Base-by-base conservation (phyloP, 2,329 filamentous ascomycete species). In the Arthrobotrys iridis region DNA sequence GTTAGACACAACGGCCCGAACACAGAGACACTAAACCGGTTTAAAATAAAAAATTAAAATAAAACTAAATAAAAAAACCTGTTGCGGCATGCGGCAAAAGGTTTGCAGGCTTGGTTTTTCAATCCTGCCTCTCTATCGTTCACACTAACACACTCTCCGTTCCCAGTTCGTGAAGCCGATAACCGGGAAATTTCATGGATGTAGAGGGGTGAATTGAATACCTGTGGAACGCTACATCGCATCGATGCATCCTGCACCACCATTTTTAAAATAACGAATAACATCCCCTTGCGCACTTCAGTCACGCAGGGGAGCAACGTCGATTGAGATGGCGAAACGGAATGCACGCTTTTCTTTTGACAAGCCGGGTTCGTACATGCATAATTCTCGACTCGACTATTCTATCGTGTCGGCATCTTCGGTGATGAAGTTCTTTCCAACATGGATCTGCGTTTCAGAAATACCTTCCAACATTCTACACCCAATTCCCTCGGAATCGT, bases 131-230 rank as follows among this genome's bases (percentile, higher is more conserved):
- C 13, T 33, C n/a, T n/a, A n/a, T n/a, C n/a, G n/a, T n/a, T n/a
- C n/a, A n/a, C n/a, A n/a, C n/a, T n/a, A n/a, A n/a, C n/a, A n/a
- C n/a, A n/a, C n/a, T n/a, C 28, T 10, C 28, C 28, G 4, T 35
- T n/a, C n/a, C 15, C 11, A 30, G n/a, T 28, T 11, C 11, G 28
- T 28, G 62, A n/a, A 67, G 63, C 71, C 71, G 57, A 57, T 59
- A 57, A 75, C 71, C 63, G 37, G 63, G 71, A 64, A n/a, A n/a
- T n/a, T n/a, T n/a, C 63, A 68, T 50, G 46, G 24, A n/a, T n/a
- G n/a, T n/a, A 41, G 22, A 50, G 48, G 43, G 46, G n/a, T 2
- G 10, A 11, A 18, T n/a, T n/a, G n/a, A 15, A 15, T 15, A 59
- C 45, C 41, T 35, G 71, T 75, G 22, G 41, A 35, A 75, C 71